phyloP scores from a whole-genome alignment of 805 yeast genomes.

The Candida endomychidarum region DNA sequence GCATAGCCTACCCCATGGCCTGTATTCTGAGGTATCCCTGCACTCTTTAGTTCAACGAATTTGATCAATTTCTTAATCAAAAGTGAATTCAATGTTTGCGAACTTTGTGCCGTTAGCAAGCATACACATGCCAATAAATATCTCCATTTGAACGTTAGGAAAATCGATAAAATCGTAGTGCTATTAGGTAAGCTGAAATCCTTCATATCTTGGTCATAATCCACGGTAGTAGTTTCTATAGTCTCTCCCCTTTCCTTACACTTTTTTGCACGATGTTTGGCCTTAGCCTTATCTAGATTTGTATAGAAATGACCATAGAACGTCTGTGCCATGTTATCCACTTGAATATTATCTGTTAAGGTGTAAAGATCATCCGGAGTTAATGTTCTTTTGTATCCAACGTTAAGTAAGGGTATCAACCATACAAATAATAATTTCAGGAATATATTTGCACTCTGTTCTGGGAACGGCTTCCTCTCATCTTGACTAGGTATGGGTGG shows the following conservation, averaged over 20 bases:
- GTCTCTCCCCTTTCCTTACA: slow-evolving; percentile 24
- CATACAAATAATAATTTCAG: slow-evolving; percentile 61
- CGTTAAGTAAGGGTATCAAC: slow-evolving; percentile 61
- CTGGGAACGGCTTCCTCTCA: slow-evolving; percentile 43
- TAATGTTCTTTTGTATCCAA: slow-evolving; percentile 72
- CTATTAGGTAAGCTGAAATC: slow-evolving; percentile 31
- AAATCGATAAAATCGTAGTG: slow-evolving; percentile 9
- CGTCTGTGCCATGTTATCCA: slow-evolving; percentile 25
- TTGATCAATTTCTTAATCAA: slow-evolving; percentile 35
- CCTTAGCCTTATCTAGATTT: slow-evolving; percentile 20
- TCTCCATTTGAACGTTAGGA: slow-evolving; percentile 11
- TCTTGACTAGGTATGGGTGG: slow-evolving; percentile 55
- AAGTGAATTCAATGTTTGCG: slow-evolving; percentile 37
- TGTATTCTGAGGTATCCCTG: slow-evolving; percentile 22
- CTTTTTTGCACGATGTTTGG: slow-evolving; percentile 24
- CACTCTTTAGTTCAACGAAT: slow-evolving; percentile 30
- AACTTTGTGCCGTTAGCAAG: slow-evolving; percentile 33
- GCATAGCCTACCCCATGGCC: slow-evolving; percentile 44
- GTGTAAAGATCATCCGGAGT: slow-evolving; percentile 59
- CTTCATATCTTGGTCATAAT: slow-evolving; percentile 24
- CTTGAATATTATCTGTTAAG: slow-evolving; percentile 35
- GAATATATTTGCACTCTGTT: slow-evolving; percentile 34
- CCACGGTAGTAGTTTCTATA: slow-evolving; percentile 3
- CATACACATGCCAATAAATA: slow-evolving; percentile 23
- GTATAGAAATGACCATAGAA: slow-evolving; percentile 15